Base-by-base conservation (phyloP, 2,329 filamentous ascomycete species). In the Coccinonectria pachysandricola region DNA sequence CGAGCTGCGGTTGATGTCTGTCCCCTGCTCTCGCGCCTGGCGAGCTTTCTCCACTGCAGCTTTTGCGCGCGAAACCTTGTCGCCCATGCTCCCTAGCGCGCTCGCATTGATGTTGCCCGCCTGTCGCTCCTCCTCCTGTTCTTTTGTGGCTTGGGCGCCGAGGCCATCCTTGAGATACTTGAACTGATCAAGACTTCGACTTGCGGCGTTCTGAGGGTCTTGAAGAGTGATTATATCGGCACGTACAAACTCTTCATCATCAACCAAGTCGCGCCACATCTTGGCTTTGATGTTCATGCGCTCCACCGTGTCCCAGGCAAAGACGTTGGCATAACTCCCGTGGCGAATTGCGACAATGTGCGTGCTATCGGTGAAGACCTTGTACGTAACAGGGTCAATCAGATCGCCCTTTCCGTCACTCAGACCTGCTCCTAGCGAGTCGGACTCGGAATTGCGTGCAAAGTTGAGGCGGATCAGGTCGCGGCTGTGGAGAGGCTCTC, bases 281-380 rank as follows among this genome's bases (percentile, higher is more conserved):
- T 95, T 96, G 25, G 85, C 70, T 62, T 96, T 96, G 56, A 98
- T 79, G 54, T 98, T 98, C 61, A 98, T 73, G 44, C 83, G 72
- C 57, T 96, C 84, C 19, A 98, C 75, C 2, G 92, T 98, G 48
- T 98, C 92, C 73, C 80, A 95, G 1, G 87, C 78, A 52, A 96
- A 98, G 4, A 94, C 91, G 56, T 98, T 98, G 25, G 88, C 88
- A 31, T 87, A 88, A 29, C 68, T 80, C 28, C 73, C 75, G 54
- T 81, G 75, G 31, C 75, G 70, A 37, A 98, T 67, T 10, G 87
- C 88, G 23, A 96, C 84, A 32, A 98, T 84, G 55, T 96, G 91
- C 4, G 91, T 96, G 56, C 96, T 96, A 53, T 98, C 86, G 23
- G 91, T 98, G 48, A 98, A 85, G 21, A 93, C 82, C 56, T 98